Evolutionary conservation across 192 early-diverging fungal species (phyloP), one percentile per base, ranked within the genome.

Genomic region (Gorgonomyces haynaldii): DNA sequence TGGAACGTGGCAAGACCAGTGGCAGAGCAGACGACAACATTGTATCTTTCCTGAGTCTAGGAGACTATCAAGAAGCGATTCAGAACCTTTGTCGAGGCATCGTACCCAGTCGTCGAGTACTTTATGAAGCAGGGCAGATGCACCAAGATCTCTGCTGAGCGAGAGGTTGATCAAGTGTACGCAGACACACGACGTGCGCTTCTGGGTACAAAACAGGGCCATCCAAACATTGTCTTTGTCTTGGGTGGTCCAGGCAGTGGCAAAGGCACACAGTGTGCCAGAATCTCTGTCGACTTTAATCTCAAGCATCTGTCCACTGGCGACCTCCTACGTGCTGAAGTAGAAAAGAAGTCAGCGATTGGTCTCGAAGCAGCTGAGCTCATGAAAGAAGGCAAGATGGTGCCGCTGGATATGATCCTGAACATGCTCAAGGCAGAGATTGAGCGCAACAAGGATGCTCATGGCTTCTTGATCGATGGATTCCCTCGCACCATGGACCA

Each of bases 51-150:
- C n/a, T n/a, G n/a, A n/a, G n/a, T n/a, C n/a, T n/a, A n/a, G n/a
- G 86, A 90, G 53, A 84, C 86, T 1, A 96, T 98, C 69, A 75
- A 74, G 53, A 98, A 98, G 66, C 74, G 95, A 12, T 98, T 98
- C 78, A 64, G 53, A 16, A 85, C 82, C 0, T 98, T 91, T 53
- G 58, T 72, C 13, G 78, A 92, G 15, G 78, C 78, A 21, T 86
- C 82, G 52, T 82, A 78, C 72, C 92, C 91, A 4, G 95, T 96
- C 4, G 82, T 95, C 49, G 81, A 83, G 31, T 58, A 79, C 22
- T 94, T 50, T 26, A 49, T 36, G 22, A 46, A 44, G 9, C 24
- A 56, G 10, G 56, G 59, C 22, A 62, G 52, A 45, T 71, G 69
- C 42, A 52, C 59, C 26, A 52, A 31, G 42, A 43, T 43, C 15